A percentile compares a stretch with the other conserved stretches of the same genome.
Evolutionary conservation across 1,284 basidiomycete species (phyloP).

Genomic region (Ceratobasidium sp.): DNA sequence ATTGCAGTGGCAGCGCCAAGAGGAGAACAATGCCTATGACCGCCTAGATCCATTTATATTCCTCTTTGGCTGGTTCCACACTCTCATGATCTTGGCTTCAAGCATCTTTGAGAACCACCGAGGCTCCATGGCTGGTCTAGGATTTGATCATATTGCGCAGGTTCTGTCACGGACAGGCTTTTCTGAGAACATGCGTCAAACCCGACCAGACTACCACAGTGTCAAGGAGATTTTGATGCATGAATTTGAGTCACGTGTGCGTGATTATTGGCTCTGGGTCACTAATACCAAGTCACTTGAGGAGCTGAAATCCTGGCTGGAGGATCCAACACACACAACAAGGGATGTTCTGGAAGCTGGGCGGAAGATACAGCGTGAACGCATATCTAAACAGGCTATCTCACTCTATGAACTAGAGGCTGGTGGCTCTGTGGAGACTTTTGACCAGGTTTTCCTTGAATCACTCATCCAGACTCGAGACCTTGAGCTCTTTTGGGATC

Average conservation of each 20-base stretch:
- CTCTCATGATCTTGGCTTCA: neutral
- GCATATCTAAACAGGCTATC: neutral
- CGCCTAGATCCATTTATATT: neutral
- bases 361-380: neutral
- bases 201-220: neutral
- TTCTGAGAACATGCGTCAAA: neutral
- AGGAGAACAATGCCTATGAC: neutral
- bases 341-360: neutral
- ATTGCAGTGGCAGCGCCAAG: neutral
- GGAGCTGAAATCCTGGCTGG: neutral
- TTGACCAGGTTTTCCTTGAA: neutral
- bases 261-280: neutral
- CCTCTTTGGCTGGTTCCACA: conserved; percentile 3
- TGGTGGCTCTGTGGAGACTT: neutral
- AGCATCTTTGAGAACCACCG: neutral
- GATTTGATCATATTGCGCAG: neutral
- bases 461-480: neutral
- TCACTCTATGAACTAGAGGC: neutral
- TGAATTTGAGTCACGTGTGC: neutral
- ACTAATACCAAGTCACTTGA: neutral
- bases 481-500: neutral
- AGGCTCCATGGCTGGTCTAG: neutral
- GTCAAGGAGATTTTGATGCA: neutral
- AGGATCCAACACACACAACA: neutral
- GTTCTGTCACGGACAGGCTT: neutral